phyloP scores from a whole-genome alignment of 2,329 filamentous ascomycete species.

The Colletotrichum eremochloae region DNA sequence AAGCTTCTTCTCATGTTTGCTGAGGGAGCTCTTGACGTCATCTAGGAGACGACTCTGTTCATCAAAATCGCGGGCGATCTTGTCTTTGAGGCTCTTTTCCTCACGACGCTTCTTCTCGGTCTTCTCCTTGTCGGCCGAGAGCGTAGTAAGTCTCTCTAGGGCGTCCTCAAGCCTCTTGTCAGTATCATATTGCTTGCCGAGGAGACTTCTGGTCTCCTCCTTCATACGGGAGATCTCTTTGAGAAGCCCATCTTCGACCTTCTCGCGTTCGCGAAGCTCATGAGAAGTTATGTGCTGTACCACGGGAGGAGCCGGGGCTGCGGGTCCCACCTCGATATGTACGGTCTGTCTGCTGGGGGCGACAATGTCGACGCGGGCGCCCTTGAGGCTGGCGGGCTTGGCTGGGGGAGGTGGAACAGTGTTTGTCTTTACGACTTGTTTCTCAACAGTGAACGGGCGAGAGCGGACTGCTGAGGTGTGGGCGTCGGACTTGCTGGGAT shows the following conservation, averaged over 20 bases:
- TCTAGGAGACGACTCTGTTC: slow-evolving; percentile 35
- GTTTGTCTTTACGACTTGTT: slow-evolving; percentile 22
- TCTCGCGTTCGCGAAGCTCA: slow-evolving; percentile 36
- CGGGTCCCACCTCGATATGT: slow-evolving; percentile 26
- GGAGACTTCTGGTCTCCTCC: slow-evolving; percentile 34
- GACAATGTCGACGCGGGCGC: slow-evolving; percentile 32
- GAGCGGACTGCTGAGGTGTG: slow-evolving; percentile 20
- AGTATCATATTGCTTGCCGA: slow-evolving; percentile 34
- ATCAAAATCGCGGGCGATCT: slow-evolving; percentile 33
- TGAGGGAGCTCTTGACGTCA: slow-evolving; percentile 31
- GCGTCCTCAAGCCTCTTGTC: slow-evolving; percentile 39
- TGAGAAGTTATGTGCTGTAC: slow-evolving; percentile 27
- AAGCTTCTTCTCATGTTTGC: slow-evolving; percentile 30
- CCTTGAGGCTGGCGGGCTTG: slow-evolving; percentile 39
- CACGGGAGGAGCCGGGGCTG: slow-evolving; percentile 31
- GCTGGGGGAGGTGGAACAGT: slow-evolving; percentile 27
- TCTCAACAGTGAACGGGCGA: slow-evolving; percentile 20
- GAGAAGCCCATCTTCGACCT: slow-evolving; percentile 31
- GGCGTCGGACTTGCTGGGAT: slow-evolving; percentile 29
- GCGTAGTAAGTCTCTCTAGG: slow-evolving; percentile 24
- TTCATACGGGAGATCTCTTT: slow-evolving; percentile 40
- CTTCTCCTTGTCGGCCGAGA: slow-evolving; percentile 38
- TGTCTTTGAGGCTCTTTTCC: slow-evolving; percentile 31
- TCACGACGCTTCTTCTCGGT: slow-evolving; percentile 27
- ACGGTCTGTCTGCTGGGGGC: slow-evolving; percentile 23